Evolutionary conservation across 495 filamentous ascomycete species (phyloP), one percentile per base, ranked within the genome.

Genomic region (Bathelium albidoporum): DNA sequence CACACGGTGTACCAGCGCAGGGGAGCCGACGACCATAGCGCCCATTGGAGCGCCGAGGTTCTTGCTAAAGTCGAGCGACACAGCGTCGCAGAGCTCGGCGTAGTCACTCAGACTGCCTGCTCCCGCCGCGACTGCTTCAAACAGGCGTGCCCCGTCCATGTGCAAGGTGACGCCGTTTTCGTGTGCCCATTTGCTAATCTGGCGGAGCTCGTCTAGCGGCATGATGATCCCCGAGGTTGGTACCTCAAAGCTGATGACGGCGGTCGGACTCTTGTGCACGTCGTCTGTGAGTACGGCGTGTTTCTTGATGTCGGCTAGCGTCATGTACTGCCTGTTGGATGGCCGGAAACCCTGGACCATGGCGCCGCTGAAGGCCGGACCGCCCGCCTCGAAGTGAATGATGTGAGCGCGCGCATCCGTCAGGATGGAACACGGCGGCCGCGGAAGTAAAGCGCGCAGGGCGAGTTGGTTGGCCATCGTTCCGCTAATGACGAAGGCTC

Each of bases 131-230:
- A n/a, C 18, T 5, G 34, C 34, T 60, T 68, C 66, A 63, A 63
- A 68, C 14, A 68, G 20, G 0, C 66, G 59, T 7, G 66, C 66
- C 18, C 66, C 66, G 58, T 68, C 66, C 58, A 61, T 62, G 44
- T 68, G 66, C 11, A 68, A n/a, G 1, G 16, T 52, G 24, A 68
- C 63, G n/a, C 60, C 66, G 18, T 39, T 39, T 5, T 39, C 14
- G 34, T 18, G 49, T 11, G 49, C 49, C 49, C 49, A 55, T 22
- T 4, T n/a, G 18, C 49, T 55, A 18, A 55, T 55, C 11, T 29
- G 49, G 49, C 49, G 49, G 20, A 55, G 20, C 49, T 55, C 49
- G 18, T 4, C 4, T 18, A 55, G 49, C 20, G 49, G 49, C 28
- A 55, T 29, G 49, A 55, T 55, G 20, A 5, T 4, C 5, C 49